Percentiles rank a stretch among this genome's conserved stretches.
Evolutionary conservation across 2,329 filamentous ascomycete species (phyloP).

Genomic region (Pyricularia sp.): DNA sequence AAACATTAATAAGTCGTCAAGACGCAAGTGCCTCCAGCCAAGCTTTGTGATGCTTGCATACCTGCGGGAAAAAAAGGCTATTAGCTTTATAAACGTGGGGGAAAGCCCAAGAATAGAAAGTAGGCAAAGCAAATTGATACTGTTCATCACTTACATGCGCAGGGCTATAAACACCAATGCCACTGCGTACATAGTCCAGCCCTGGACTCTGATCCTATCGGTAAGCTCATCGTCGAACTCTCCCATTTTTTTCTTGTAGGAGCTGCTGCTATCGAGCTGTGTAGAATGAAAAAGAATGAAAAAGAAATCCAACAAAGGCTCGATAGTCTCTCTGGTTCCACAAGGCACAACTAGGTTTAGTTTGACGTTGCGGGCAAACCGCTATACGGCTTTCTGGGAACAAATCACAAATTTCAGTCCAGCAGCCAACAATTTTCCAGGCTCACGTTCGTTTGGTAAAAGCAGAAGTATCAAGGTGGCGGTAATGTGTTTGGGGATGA

Average conservation of each 20-base stretch:
- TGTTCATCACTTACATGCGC: constrained; percentile 3
- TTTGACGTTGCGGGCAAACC: too few species aligned
- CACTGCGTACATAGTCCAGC: constrained; percentile 8
- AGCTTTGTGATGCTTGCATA: constrained; percentile 1
- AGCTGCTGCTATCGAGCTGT: background rate
- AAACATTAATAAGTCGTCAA: constrained; percentile 11
- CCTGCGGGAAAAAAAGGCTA: background rate
- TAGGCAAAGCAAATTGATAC: background rate
- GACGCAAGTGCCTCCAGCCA: constrained; percentile 3
- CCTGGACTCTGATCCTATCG: constrained; percentile 6
- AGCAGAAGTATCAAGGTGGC: too few species aligned
- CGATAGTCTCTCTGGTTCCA: too few species aligned
- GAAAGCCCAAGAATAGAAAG: background rate
- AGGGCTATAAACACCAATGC: constrained; percentile 6
- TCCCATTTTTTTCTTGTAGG: background rate
- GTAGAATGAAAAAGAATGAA: too few species aligned
- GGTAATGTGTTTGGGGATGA: too few species aligned
- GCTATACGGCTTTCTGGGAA: too few species aligned
- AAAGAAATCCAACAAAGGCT: too few species aligned
- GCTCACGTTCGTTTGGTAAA: too few species aligned
- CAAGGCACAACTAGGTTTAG: too few species aligned
- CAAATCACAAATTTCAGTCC: too few species aligned
- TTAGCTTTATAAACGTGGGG: background rate
- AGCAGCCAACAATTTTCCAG: too few species aligned
- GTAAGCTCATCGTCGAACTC: constrained; percentile 5